These are phyloP conservation scores for Beauveria rudraprayagi DNA, from an alignment of 2,329 filamentous ascomycete species.

Conservation along the genomic window DNA sequence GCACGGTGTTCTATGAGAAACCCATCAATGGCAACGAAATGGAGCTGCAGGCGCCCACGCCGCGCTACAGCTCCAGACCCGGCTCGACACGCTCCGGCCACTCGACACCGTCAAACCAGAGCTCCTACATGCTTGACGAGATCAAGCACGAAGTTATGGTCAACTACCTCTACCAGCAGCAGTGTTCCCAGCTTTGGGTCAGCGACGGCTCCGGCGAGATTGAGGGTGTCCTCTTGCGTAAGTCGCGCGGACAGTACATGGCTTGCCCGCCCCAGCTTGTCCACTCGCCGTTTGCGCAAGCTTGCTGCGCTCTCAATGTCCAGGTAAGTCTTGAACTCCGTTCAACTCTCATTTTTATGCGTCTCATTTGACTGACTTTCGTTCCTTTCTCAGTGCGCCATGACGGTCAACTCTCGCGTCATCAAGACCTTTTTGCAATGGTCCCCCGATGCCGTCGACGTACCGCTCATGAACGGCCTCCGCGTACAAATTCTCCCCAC, in stretches of 20 bases:
- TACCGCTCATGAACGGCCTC: conserved; percentile 69
- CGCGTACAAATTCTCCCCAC: conserved; percentile 67
- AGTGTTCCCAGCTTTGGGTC: conserved; percentile 67
- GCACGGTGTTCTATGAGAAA: conserved; percentile 30
- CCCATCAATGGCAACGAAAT: conserved; percentile 31
- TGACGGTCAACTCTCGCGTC: conserved; percentile 73
- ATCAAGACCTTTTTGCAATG: conserved; percentile 71
- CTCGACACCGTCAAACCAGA: conserved; percentile 34
- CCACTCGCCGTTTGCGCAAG: conserved; percentile 54
- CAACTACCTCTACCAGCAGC: conserved; percentile 74
- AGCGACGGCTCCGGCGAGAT: conserved; percentile 58
- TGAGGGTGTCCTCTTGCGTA: conserved; percentile 67
- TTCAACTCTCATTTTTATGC: background rate
- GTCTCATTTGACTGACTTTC: background rate
- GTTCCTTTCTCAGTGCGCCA: conserved; percentile 48
- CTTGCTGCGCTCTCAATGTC: conserved; percentile 62
- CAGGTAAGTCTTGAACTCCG: conserved; percentile 39
- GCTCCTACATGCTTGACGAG: conserved; percentile 55
- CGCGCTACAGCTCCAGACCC: conserved; percentile 41
- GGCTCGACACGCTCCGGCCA: conserved; percentile 40
- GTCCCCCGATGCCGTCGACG: conserved; percentile 64
- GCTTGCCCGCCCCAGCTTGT: conserved; percentile 60
- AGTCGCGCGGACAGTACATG: conserved; percentile 60
- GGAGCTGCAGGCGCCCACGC: conserved; percentile 41
- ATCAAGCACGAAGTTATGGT: conserved; percentile 80